Base-by-base conservation (phyloP, 1,139 yeast genomes). In the Debaryomyces coudertii region DNA sequence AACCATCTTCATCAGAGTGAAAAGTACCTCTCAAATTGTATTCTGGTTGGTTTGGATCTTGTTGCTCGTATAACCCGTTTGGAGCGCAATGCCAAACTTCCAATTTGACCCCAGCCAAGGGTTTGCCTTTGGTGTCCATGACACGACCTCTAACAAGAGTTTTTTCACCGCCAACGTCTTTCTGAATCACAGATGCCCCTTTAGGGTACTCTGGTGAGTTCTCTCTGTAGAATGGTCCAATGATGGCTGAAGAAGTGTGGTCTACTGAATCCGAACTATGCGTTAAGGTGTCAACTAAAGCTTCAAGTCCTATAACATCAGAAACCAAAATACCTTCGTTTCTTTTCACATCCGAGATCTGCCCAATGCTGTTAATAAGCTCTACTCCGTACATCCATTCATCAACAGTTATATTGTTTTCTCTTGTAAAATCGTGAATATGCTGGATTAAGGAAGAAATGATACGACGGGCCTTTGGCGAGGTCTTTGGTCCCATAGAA, bases 401-500 rank as follows among this genome's bases (percentile, higher is more conserved):
- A 9, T 53, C 56, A 11, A 46, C 48, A n/a, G 55, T 52, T 41
- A 52, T 47, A 40, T 53, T 52, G 46, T 53, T 53, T 44, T 53
- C 56, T 47, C 56, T 50, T 30, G 55, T 46, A 38, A 52, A 53
- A 36, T 53, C 56, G 35, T 53, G 56, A 34, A 52, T 45, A 34
- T 53, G 56, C 41, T 53, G 56, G 36, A 53, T 50, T 42, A 60
- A 61, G 3, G 68, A 63, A 6, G 52, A 53, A 15, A 64, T 44
- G 28, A 63, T 47, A 37, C 59, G 49, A 41, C 56, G 53, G 35
- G 63, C 50, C 44, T 56, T 58, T 35, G 66, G 66, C 23, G 63
- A 51, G 34, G 66, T 57, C 40, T 59, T 62, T 30, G 68, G 66
- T 41, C 68, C 68, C 51, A 63, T 60, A 12, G 68, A 62, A 25